Percentiles rank a stretch among this genome's conserved stretches.
Evolutionary conservation across 2,329 filamentous ascomycete species (phyloP).

Genomic region (Sphaceloma murrayae): DNA sequence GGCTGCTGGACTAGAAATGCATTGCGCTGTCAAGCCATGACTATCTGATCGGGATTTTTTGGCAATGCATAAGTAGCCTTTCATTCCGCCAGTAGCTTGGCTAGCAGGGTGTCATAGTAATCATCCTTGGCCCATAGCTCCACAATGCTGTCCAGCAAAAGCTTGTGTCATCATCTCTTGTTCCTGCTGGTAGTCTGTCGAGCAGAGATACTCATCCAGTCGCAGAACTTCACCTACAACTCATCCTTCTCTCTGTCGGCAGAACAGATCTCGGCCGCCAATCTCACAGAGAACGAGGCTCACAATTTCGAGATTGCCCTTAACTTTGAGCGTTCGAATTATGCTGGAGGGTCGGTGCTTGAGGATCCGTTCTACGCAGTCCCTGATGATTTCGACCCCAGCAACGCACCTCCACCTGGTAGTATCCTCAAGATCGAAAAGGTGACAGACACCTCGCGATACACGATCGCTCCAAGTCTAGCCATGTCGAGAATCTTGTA

Average conservation of each 20-base stretch:
- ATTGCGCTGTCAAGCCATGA: too few relatives aligned
- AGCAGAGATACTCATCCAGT: constrained; percentile 1
- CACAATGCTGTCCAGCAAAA: not conserved
- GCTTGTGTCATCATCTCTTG: not conserved
- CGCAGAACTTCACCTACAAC: constrained; percentile 24
- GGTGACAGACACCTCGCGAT: constrained; percentile 32
- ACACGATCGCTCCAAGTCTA: constrained; percentile 34
- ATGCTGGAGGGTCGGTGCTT: constrained; percentile 21
- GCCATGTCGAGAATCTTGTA: constrained; percentile 43
- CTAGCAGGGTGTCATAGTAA: too few relatives aligned
- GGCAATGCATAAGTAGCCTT: too few relatives aligned
- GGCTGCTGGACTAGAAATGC: too few relatives aligned
- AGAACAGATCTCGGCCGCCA: constrained; percentile 21
- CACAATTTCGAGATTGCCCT: constrained; percentile 23
- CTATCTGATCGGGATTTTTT: too few relatives aligned
- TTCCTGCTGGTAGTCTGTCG: not conserved
- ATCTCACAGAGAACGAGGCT: constrained; percentile 19
- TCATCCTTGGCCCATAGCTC: too few relatives aligned
- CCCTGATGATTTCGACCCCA: constrained; percentile 21
- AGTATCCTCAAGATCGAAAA: constrained; percentile 35
- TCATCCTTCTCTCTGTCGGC: constrained; percentile 21
- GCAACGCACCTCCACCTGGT: constrained; percentile 26
- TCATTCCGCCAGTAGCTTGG: too few relatives aligned
- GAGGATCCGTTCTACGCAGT: constrained; percentile 36
- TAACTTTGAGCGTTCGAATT: constrained; percentile 25